Evolutionary conservation across 2,329 filamentous ascomycete species (phyloP).

Genomic region (Penicillium sp.): DNA sequence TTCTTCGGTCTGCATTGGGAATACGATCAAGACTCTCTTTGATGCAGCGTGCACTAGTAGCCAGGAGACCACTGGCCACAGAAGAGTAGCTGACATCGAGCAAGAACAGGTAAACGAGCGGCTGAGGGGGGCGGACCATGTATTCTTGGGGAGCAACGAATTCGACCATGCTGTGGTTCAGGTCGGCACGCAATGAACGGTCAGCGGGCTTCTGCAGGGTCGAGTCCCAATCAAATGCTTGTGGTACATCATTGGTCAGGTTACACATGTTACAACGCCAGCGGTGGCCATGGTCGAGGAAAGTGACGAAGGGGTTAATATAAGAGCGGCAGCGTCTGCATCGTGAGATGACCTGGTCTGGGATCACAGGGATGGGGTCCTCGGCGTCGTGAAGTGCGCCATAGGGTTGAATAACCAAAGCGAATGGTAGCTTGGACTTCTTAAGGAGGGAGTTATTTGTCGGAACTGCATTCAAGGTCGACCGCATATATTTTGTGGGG

Average conservation of each 20-base stretch:
- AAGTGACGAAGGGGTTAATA: conserved; percentile 96
- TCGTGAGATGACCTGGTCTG: conserved; percentile 95
- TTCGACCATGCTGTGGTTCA: conserved; percentile 96
- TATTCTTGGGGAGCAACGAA: conserved; percentile 98
- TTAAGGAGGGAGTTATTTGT: conserved; percentile 91
- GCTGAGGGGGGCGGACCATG: conserved; percentile 96
- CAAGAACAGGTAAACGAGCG: conserved; percentile 91
- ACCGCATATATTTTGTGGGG: conserved; percentile 89
- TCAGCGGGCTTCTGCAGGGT: conserved; percentile 88
- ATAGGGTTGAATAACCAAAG: conserved; percentile 94
- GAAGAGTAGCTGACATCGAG: conserved; percentile 92
- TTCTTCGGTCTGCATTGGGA: conserved; percentile 94
- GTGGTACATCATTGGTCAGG: conserved; percentile 96
- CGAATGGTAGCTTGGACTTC: conserved; percentile 94
- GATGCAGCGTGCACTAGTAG: conserved; percentile 89
- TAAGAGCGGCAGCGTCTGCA: conserved; percentile 95
- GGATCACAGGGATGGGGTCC: conserved; percentile 85
- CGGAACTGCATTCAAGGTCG: conserved; percentile 89
- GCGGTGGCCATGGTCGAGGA: conserved; percentile 93
- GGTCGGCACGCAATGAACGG: conserved; percentile 84
- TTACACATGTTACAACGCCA: conserved; percentile 99
- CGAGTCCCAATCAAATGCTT: conserved; percentile 98
- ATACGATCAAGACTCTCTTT: conserved; percentile 93
- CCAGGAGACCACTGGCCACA: conserved; percentile 85
- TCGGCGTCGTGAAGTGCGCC: conserved; percentile 89